Conservation (phyloP, 1,284 basidiomycete species). For the Phlebopus sp. region DNA sequence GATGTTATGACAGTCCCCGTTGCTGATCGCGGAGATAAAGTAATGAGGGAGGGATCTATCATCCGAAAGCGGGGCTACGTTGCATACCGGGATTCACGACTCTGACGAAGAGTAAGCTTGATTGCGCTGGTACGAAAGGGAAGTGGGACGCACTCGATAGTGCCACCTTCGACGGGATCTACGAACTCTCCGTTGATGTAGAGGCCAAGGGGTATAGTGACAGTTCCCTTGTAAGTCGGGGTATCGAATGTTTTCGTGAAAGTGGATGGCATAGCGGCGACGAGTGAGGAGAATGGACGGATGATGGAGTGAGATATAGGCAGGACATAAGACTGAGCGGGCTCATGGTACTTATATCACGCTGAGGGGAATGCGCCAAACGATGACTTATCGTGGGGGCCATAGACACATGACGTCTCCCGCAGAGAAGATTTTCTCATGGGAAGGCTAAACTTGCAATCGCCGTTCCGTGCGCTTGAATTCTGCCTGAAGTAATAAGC, state of each 20-base stretch:
- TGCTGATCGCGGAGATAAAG: conserved; percentile 7
- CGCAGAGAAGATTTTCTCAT: conserved; percentile 1
- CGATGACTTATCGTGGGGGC: not conserved
- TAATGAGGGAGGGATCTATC: too few relatives aligned
- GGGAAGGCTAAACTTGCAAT: conserved; percentile 3
- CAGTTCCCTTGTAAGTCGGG: conserved; percentile 23
- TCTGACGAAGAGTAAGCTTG: conserved; percentile 10
- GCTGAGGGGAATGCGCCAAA: not conserved
- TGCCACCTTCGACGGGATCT: conserved; percentile 19
- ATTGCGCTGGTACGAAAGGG: not conserved
- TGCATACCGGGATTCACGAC: conserved; percentile 23
- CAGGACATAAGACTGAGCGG: not conserved
- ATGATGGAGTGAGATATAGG: not conserved
- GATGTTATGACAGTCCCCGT: conserved; percentile 24
- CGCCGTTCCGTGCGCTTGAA: too few relatives aligned
- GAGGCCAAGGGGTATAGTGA: conserved; percentile 24
- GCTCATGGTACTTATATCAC: conserved; percentile 2
- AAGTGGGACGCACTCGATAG: conserved; percentile 21
- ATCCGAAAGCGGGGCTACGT: not conserved
- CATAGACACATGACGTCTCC: not conserved
- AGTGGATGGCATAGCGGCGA: conserved; percentile 15
- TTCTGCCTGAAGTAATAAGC: too few relatives aligned
- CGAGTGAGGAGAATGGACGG: not conserved
- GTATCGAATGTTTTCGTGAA: conserved; percentile 25
- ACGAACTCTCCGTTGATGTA: conserved; percentile 28